Evolutionary conservation across 1,139 yeast species (phyloP).

Genomic region (Saccharomycopsis phalli): DNA sequence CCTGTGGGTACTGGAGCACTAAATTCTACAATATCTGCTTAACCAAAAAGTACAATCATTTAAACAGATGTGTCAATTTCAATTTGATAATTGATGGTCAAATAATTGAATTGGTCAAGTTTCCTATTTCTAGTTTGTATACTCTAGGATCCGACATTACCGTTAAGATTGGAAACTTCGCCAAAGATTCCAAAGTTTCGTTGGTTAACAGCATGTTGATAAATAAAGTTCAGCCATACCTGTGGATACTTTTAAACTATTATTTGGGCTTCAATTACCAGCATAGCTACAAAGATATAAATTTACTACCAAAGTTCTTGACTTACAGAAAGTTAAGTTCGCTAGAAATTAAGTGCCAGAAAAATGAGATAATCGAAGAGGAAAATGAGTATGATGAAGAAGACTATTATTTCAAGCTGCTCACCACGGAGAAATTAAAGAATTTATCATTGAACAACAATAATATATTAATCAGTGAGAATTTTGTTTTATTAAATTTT

Average conservation of each 20-base stretch:
- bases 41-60: constrained; percentile 24
- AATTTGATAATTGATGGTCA: constrained; percentile 30
- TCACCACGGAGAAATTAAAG: constrained; percentile 10
- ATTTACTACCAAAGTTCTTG: constrained; percentile 27
- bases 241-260: constrained; percentile 31
- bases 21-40: constrained; percentile 25
- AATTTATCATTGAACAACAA: constrained; percentile 7
- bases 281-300: constrained; percentile 31
- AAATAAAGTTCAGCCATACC: constrained; percentile 26
- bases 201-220: constrained; percentile 25
- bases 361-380: constrained; percentile 17
- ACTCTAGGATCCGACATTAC: constrained; percentile 21
- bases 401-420: constrained; percentile 10
- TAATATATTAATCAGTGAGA: constrained; percentile 13
- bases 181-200: constrained; percentile 8
- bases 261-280: constrained; percentile 33
- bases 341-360: too few species aligned
- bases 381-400: not conserved
- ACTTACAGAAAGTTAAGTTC: too few species aligned
- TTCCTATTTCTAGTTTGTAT: constrained; percentile 22
- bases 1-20: constrained; percentile 5
- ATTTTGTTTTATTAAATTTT: constrained; percentile 16
- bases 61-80: too few species aligned
- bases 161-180: constrained; percentile 23
- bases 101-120: constrained; percentile 26